Base-by-base conservation (phyloP, 345 rosid species). In the Linum usitatissimum region DNA sequence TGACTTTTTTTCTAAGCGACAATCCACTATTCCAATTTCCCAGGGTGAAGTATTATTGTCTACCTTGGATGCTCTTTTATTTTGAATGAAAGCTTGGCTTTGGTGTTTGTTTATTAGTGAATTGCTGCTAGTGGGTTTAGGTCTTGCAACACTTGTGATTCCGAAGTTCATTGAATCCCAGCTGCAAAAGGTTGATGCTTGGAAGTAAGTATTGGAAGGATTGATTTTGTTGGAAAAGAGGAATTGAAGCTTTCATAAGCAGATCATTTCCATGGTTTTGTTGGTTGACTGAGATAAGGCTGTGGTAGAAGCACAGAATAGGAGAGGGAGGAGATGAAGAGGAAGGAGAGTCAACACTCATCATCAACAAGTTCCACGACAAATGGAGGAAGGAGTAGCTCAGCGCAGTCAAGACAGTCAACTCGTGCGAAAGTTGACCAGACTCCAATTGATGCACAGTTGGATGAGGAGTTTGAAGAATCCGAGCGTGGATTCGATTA, bases 381-480 rank as follows among this genome's bases (percentile, higher is more conserved):
- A 9, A 76, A 63, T 62, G 72, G 67, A 69, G 79, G 89, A 6
- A 23, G 79, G 67, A 82, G 82, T 74, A 73, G 79, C 62, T 87
- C 97, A 15, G 70, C 78, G 49, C 76, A 78, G 64, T 80, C 82
- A 3, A 78, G 79, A 59, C 76, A 76, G 13, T 78, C 66, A 63
- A 75, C 83, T 18, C 73, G 81, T 54, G 77, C 78, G 10, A 45
- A 45, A 45, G 70, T 71, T 62, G 81, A 84, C 18, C 97, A 90
- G 70, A 88, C 88, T 20, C 70, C 86, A 48, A 75, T 86, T 19
- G 97, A 90, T 58, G 92, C 97, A 3, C 83, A 84, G 78, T 79
- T 87, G 48, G 84, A 87, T 59, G 69, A 53, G 30, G 79, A 79
- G 13, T 90, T 83, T 71, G 92, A 87, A 57, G 84, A 83, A 67